These are phyloP conservation scores for Fremontodendron californicum DNA, from an alignment of 345 rosid genomes.

Conservation along the genomic window DNA sequence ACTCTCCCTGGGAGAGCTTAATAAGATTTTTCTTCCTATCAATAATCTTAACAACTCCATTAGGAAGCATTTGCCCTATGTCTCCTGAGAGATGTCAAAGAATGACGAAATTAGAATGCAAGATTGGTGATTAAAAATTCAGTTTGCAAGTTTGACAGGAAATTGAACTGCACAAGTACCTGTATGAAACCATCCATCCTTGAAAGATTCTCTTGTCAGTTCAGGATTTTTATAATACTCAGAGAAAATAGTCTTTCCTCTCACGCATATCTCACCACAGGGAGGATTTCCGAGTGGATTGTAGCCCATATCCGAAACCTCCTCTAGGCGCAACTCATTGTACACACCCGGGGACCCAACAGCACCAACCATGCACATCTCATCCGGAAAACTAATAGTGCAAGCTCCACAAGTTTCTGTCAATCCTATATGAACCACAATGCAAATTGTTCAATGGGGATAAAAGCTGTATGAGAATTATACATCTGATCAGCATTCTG, in stretches of 20 bases:
- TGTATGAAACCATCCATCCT: constrained; percentile 97
- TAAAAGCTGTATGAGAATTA: background rate
- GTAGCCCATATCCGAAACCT: constrained; percentile 94
- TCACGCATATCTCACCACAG: constrained; percentile 78
- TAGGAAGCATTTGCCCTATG: constrained; percentile 74
- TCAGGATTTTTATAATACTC: constrained; percentile 85
- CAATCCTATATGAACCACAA: constrained; percentile 50
- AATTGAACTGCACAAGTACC: constrained; percentile 33
- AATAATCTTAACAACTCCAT: constrained; percentile 74
- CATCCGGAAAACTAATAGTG: constrained; percentile 72
- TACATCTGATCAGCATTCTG: background rate
- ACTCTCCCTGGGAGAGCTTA: constrained; percentile 97
- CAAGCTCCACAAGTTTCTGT: constrained; percentile 95
- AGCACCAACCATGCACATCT: constrained; percentile 87
- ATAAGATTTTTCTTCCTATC: constrained; percentile 89
- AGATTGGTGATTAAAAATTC: background rate
- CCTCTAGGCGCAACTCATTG: constrained; percentile 80
- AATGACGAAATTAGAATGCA: background rate
- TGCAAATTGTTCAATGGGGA: background rate
- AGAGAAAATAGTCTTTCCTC: constrained; percentile 74
- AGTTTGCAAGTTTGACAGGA: background rate
- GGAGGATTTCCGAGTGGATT: constrained; percentile 70
- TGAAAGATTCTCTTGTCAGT: constrained; percentile 62
- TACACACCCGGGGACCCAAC: constrained; percentile 64
- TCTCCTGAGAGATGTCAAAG: constrained; percentile 50